Evolutionary conservation across 2,329 filamentous ascomycete species (phyloP), one percentile per base, ranked within the genome.

Genomic region (Anisogramma anomala): DNA sequence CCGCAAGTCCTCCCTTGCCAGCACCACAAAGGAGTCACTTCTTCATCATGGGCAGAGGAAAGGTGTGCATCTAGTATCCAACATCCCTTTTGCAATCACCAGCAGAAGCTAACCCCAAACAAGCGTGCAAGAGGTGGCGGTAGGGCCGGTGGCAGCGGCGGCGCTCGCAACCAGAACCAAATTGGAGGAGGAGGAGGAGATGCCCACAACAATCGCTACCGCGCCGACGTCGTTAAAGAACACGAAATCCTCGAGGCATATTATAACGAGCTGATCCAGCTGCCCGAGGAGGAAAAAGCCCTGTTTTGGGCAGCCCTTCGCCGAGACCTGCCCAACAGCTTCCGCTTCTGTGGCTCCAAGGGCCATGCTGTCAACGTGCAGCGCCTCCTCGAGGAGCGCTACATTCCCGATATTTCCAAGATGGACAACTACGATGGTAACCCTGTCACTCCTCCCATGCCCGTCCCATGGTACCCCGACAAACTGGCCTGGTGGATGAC

Each of bases 401-500:
- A 95, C 59, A 85, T 95, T 49, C 91, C 91, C 38, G 76, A 94
- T 54, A 94, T 98, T 52, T 80, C 78, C 38, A 79, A 80, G 45
- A 91, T 94, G 57, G 74, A 84, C 56, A 76, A 84, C 60, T 77
- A 79, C 56, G 86, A 98, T 62, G 89, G 84, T 55, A 72, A 81
- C 53, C 71, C 73, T 11, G 88, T 96, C 50, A 78, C 88, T 47
- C 78, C 91, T 10, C 91, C 91, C 8, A 71, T 77, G 57, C 74
- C 84, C 1, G 82, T 98, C 42, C 68, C 79, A 23, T 96, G 89
- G 86, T 98, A 94, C 60, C 91, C 91, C 31, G 87, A 96, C 57
- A 77, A 85, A 56, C 78, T 98, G 47, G 91, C 91, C 36, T 98
- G 93, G 83, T 87, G 80, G 62, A 96, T 96, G 87, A 94, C 88